Base-by-base conservation (phyloP, 2,329 filamentous ascomycete genomes). In the Emergomyces pasteurianus region DNA sequence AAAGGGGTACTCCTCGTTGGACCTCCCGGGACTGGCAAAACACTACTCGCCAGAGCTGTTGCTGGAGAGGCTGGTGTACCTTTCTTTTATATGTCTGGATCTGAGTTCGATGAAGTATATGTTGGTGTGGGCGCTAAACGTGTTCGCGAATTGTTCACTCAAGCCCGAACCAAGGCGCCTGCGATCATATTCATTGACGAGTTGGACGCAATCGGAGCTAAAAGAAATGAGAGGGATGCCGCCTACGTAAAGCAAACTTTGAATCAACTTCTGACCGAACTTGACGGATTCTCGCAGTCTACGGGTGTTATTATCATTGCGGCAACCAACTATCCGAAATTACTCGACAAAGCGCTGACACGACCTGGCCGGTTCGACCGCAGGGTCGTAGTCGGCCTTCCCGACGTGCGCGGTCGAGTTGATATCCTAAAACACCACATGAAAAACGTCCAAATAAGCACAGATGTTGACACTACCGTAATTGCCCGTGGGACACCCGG, bases 51-150 rank as follows among this genome's bases (percentile, higher is more conserved):
- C 64, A 87, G 94, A 69, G 95, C 94, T 60, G 94, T 99, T 63
- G 94, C 94, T 55, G 94, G 94, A 58, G 94, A 99, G 78, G 92
- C 94, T 59, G 94, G 92, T 60, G 94, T 99, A 21, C 94, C 94
- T 1, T 99, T 99, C 81, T 99, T 97, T 81, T 99, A 96, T 82
- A 97, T 99, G 92, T 99, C 94, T 70, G 94, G 94, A 58, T 95
- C 90, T 62, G 94, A 99, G 74, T 99, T 99, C 71, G 94, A 99
- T 70, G 94, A 99, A 75, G 88, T 99, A 58, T 99, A 96, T 70
- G 95, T 99, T 42, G 94, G 94, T 71, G 94, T 99, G 59, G 91
- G 92, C 71, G 91, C 91, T 53, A 96, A 99, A 80, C 89, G 94
- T 70, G 92, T 99, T 56, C 90, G 94, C 62, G 94, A 96, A 64